These are phyloP conservation scores for Colletotrichum magnum DNA, from an alignment of 2,329 filamentous ascomycete genomes.

Conservation along the genomic window DNA sequence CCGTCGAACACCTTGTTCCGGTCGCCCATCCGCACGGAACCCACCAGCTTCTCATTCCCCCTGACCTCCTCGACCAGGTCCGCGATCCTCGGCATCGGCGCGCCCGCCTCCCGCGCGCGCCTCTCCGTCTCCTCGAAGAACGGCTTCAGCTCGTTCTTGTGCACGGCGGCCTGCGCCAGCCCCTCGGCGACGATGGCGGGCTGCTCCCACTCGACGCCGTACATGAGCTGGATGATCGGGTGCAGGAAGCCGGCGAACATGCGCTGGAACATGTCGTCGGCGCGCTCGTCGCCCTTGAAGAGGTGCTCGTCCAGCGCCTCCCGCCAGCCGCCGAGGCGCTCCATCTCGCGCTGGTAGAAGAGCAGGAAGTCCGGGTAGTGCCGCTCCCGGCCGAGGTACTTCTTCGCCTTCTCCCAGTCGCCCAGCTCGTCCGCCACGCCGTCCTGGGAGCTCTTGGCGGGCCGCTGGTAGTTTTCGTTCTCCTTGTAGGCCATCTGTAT, in stretches of 20 bases:
- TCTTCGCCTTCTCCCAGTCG: constrained; percentile 68
- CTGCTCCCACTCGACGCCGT: constrained; percentile 86
- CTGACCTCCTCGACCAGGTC: constrained; percentile 74
- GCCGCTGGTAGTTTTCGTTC: constrained; percentile 78
- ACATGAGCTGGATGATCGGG: constrained; percentile 88
- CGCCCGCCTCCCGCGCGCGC: constrained; percentile 50
- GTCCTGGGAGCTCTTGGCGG: constrained; percentile 61
- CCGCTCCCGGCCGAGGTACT: constrained; percentile 72
- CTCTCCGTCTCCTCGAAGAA: constrained; percentile 70
- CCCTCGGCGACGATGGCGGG: constrained; percentile 85
- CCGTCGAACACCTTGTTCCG: constrained; percentile 78
- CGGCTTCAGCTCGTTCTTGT: constrained; percentile 68
- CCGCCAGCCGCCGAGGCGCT: constrained; percentile 70
- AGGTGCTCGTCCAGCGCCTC: constrained; percentile 75
- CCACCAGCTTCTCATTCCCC: constrained; percentile 68
- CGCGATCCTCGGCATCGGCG: constrained; percentile 60
- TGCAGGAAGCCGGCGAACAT: constrained; percentile 81
- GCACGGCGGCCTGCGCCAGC: constrained; percentile 82
- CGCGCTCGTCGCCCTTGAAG: constrained; percentile 75
- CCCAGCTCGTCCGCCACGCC: constrained; percentile 67
- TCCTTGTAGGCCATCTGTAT: constrained; percentile 75
- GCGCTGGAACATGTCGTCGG: constrained; percentile 78
- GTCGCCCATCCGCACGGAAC: constrained; percentile 65
- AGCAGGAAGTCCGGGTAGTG: constrained; percentile 81
- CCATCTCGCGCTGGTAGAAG: constrained; percentile 84